Evolutionary conservation across 176 grass and related monocot genomes (phyloP), one percentile per base, ranked within the genome.

Genomic region (Olyra latifolia): DNA sequence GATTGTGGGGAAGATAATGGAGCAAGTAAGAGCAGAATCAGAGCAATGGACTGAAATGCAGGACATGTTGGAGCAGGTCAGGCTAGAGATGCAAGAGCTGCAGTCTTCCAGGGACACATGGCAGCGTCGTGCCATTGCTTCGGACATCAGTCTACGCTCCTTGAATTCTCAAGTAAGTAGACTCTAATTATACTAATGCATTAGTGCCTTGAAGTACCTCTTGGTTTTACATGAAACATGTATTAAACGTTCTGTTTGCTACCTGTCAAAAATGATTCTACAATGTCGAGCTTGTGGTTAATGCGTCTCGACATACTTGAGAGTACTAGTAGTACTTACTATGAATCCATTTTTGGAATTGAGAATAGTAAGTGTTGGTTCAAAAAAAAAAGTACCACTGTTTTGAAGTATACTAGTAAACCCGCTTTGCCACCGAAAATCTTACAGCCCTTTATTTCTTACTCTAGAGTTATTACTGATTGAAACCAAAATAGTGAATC

Each of bases 11-110:
- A 92, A 73, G 58, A 94, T 98, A 89, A 83, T 94, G 92, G 85
- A 94, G 85, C 95, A 98, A 86, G 95, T 98, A 28, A 98, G 89
- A 49, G 64, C 86, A 1, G 95, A 98, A 68, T 87, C 89, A 0
- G 95, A 94, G 59, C 95, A 98, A 72, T 98, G 95, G 95, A 92
- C 73, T 32, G 89, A 98, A 69, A 94, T 98, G 95, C 95, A 98
- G 70, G 88, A 82, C 28, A 98, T 98, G 95, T 35, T 98, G 85
- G 89, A 94, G 43, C 92, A 98, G 85, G 95, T 98, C 28, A 98
- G 85, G 57, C 8, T 85, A 57, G 95, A 98, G 60, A 98, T 98
- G 88, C 89, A 92, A 23, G 92, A 98, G 38, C 89, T 98, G 28
- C 91, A 88, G 61, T 89, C 85, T 28, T 92, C 92, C 17, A 91